Evolutionary conservation across 2,329 filamentous ascomycete species (phyloP).

Genomic region (Leptographium wingfieldii): DNA sequence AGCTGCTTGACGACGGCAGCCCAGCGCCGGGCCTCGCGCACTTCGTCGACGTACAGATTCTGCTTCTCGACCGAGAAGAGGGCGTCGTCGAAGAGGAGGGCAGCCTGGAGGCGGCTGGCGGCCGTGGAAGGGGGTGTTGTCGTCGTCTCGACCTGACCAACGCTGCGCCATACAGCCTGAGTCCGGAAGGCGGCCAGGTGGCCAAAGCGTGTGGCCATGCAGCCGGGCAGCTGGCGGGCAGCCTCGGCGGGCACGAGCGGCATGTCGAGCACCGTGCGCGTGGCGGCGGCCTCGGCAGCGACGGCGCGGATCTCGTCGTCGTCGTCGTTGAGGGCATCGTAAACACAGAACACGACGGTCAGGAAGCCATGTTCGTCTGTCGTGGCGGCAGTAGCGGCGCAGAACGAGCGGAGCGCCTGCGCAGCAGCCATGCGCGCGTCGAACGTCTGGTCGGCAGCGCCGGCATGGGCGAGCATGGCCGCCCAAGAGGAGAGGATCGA

Average conservation of each 20-base stretch:
- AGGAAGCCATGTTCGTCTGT: conserved; percentile 25
- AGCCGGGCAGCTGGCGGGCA: conserved; percentile 29
- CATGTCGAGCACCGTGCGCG: conserved; percentile 26
- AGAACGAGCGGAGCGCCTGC: conserved; percentile 39
- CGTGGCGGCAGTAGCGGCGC: not conserved
- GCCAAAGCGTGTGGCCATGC: conserved; percentile 26
- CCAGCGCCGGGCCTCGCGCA: conserved; percentile 64
- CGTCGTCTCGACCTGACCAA: conserved; percentile 14
- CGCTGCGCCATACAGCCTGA: conserved; percentile 30
- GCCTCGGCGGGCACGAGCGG: conserved; percentile 35
- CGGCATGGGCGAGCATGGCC: conserved; percentile 33
- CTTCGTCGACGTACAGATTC: conserved; percentile 83
- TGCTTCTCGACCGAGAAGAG: conserved; percentile 86
- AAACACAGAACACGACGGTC: conserved; percentile 50
- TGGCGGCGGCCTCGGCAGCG: conserved; percentile 38
- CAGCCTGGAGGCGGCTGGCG: conserved; percentile 21
- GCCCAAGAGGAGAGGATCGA: conserved; percentile 29
- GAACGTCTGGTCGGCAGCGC: conserved; percentile 43
- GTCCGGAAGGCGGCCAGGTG: conserved; percentile 23
- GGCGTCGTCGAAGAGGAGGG: conserved; percentile 45
- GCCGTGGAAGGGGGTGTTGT: conserved; percentile 11
- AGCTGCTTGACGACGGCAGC: conserved; percentile 28
- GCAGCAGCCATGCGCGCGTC: conserved; percentile 51
- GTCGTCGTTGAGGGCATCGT: conserved; percentile 74
- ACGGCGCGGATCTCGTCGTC: conserved; percentile 74